Conservation (phyloP, 2,329 filamentous ascomycete genomes). For the Paramyrothecium sp. region DNA sequence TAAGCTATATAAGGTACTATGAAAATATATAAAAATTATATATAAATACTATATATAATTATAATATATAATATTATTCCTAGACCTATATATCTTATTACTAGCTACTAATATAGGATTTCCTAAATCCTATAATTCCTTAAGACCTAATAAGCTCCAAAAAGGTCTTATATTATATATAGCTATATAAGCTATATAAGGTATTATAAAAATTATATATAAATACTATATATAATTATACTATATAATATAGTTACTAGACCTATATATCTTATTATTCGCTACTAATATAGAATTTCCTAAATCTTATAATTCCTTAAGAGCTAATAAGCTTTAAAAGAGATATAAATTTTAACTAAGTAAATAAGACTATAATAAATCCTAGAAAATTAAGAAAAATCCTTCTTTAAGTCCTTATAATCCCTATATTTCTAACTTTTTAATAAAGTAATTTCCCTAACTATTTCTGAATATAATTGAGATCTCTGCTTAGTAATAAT, state of each 20-base stretch:
- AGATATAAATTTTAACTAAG: too few relatives aligned
- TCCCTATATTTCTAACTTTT: too few relatives aligned
- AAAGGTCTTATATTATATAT: background rate
- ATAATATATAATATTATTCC: background rate
- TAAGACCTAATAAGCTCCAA: too few relatives aligned
- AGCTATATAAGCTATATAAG: background rate
- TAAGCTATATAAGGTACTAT: background rate
- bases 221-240: background rate
- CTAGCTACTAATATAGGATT: background rate
- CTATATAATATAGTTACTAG: too few relatives aligned
- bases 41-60: background rate
- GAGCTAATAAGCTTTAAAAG: too few relatives aligned
- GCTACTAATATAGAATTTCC: too few relatives aligned
- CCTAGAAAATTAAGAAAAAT: too few relatives aligned
- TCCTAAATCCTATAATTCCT: conserved; percentile 1
- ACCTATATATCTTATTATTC: too few relatives aligned
- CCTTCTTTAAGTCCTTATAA: too few relatives aligned
- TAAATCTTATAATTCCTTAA: too few relatives aligned
- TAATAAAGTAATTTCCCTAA: too few relatives aligned
- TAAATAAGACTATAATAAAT: too few relatives aligned
- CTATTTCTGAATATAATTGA: background rate
- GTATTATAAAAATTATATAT: background rate
- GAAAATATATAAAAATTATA: background rate
- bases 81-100: background rate
- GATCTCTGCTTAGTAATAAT: background rate